phyloP scores from a whole-genome alignment of 495 filamentous ascomycete genomes.

The Pyrenula aspistea region DNA sequence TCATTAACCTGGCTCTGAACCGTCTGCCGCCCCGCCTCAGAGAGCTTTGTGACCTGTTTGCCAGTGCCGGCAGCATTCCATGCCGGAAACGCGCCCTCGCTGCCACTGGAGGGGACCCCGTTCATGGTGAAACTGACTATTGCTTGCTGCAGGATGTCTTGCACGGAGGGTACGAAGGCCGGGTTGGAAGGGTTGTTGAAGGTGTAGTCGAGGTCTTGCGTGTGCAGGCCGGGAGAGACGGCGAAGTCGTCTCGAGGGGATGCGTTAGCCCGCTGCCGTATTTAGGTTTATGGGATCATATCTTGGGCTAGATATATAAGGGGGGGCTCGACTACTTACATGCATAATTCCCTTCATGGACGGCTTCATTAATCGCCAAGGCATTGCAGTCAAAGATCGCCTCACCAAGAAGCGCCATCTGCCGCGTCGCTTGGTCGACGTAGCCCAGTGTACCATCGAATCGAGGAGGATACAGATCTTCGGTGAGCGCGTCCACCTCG shows the following conservation, averaged over 20 bases:
- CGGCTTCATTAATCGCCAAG: conserved; percentile 33
- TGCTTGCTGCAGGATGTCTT: neutral
- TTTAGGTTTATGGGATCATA: no score
- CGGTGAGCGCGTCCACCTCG: neutral
- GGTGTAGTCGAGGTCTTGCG: neutral
- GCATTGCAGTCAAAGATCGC: conserved; percentile 55
- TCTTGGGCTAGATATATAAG: no score
- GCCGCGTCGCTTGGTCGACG: conserved; percentile 28
- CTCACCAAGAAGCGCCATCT: conserved; percentile 17
- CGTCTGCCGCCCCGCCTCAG: no score
- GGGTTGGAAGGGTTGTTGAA: neutral
- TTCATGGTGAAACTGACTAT: neutral
- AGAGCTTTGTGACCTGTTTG: neutral
- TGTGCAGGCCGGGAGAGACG: neutral
- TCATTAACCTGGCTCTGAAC: neutral
- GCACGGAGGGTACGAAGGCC: neutral
- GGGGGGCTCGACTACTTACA: no score
- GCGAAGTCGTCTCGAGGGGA: neutral
- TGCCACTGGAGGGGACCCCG: neutral
- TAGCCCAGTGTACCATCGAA: neutral
- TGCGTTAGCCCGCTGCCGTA: no score
- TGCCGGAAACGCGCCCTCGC: neutral
- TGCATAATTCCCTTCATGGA: conserved; percentile 6
- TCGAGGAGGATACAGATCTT: neutral
- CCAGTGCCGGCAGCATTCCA: neutral